phyloP scores from a whole-genome alignment of 1,284 basidiomycete genomes.

The Cryptococcus hybrid region DNA sequence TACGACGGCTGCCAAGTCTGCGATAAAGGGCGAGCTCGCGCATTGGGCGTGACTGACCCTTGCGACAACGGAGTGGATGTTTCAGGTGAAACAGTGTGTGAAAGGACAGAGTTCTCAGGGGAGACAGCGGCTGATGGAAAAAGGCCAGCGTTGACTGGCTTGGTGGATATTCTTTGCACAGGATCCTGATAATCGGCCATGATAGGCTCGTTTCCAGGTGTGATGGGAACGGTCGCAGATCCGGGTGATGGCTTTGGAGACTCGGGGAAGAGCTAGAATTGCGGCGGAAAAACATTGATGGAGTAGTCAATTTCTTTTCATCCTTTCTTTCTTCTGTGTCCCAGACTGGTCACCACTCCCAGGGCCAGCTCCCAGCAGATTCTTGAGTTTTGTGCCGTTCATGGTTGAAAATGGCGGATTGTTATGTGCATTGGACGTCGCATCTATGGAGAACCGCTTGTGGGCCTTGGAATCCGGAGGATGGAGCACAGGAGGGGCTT shows the following conservation, averaged over 20 bases:
- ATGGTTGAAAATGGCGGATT: neutral
- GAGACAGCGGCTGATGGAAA: slow-evolving; percentile 21
- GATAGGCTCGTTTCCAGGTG: neutral
- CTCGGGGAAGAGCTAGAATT: neutral
- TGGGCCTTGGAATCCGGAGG: slow-evolving; percentile 1
- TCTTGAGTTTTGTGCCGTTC: slow-evolving; percentile 17
- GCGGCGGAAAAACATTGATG: slow-evolving; percentile 16
- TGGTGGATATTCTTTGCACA: neutral
- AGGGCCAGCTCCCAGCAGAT: slow-evolving; percentile 12
- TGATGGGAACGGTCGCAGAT: slow-evolving; percentile 2
- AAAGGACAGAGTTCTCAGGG: slow-evolving; percentile 22
- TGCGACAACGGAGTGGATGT: neutral
- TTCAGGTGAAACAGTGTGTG: slow-evolving; percentile 21
- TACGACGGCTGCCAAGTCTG: slow-evolving; percentile 33
- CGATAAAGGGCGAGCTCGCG: neutral
- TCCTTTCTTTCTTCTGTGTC: slow-evolving; percentile 9
- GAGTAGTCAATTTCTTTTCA: slow-evolving; percentile 11
- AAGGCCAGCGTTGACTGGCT: slow-evolving; percentile 3
- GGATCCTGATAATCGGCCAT: slow-evolving; percentile 17
- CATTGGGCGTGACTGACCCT: no score
- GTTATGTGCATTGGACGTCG: neutral
- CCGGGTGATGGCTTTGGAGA: slow-evolving; percentile 1
- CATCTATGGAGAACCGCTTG: slow-evolving; percentile 16
- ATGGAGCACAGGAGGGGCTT: slow-evolving; percentile 1
- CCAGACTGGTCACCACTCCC: slow-evolving; percentile 3